Conservation (phyloP, 768 basidiomycete species). For the Lepiota subincarnata region DNA sequence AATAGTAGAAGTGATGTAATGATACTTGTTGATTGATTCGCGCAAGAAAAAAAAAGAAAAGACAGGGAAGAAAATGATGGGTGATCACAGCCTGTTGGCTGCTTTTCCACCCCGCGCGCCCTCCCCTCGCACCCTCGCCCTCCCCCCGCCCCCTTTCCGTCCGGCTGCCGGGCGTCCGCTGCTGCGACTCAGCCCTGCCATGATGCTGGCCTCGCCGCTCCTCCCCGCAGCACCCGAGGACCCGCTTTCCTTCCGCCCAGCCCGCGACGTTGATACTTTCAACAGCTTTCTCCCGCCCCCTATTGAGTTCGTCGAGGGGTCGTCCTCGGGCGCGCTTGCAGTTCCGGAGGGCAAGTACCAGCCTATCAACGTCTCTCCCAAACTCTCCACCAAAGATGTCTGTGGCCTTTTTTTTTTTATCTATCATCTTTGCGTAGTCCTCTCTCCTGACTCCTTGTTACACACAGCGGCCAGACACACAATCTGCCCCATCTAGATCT, state of each 20-base stretch:
- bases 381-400: slow-evolving; percentile 35
- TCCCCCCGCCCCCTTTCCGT: neutral
- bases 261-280: slow-evolving; percentile 70
- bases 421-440: neutral
- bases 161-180: neutral
- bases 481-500: neutral
- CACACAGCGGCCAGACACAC: slow-evolving; percentile 14
- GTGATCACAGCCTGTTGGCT: neutral
- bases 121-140: neutral
- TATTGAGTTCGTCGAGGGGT: slow-evolving; percentile 81
- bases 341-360: slow-evolving; percentile 75
- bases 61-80: slow-evolving; percentile 3
- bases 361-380: slow-evolving; percentile 71
- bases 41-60: too few species aligned
- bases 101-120: neutral
- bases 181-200: slow-evolving; percentile 19
- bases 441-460: neutral
- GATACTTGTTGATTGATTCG: slow-evolving; percentile 3
- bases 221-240: slow-evolving; percentile 49
- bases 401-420: slow-evolving; percentile 33
- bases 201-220: slow-evolving; percentile 69
- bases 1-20: neutral
- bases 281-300: slow-evolving; percentile 77
- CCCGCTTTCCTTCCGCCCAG: slow-evolving; percentile 54
- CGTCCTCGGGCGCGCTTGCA: slow-evolving; percentile 70